Percentiles rank a stretch among this genome's conserved stretches.
Evolutionary conservation across 208 protist genomes (phyloP).

Genomic region (Acanthamoeba quina): DNA sequence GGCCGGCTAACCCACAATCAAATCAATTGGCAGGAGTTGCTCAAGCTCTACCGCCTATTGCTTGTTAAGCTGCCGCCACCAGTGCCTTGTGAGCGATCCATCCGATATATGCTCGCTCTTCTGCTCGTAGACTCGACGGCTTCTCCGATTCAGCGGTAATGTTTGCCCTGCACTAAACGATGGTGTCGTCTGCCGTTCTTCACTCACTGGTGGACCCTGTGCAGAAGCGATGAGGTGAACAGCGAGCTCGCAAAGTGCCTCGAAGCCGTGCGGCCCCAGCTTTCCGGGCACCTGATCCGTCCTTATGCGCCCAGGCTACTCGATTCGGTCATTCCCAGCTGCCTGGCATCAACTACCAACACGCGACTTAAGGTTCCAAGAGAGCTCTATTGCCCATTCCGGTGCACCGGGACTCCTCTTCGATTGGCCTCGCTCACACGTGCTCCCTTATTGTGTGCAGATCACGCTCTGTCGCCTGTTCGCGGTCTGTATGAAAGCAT

Average conservation of each 20-base stretch:
- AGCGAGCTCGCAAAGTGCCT: background rate
- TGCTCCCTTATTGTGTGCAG: background rate
- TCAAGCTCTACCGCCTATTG: constrained; percentile 1
- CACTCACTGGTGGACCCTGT: background rate
- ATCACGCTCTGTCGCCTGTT: constrained; percentile 7
- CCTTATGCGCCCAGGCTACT: constrained; percentile 15
- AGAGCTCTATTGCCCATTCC: background rate
- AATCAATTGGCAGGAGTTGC: constrained; percentile 7
- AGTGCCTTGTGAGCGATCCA: background rate
- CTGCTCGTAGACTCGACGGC: background rate
- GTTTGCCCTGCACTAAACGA: background rate
- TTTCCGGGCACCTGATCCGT: background rate
- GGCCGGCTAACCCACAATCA: background rate
- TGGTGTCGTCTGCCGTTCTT: background rate
- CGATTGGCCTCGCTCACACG: no score
- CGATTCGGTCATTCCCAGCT: background rate
- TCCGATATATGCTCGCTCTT: constrained; percentile 23
- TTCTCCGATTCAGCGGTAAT: background rate
- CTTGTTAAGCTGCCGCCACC: constrained; percentile 37
- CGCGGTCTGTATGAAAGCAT: constrained; percentile 17
- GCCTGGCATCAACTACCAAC: background rate
- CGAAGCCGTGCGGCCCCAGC: constrained; percentile 3
- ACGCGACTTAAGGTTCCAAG: background rate
- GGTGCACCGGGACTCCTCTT: background rate
- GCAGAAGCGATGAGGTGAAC: constrained; percentile 8